Base-by-base conservation (phyloP, 2,329 filamentous ascomycete genomes). In the Colletotrichum coccodes region DNA sequence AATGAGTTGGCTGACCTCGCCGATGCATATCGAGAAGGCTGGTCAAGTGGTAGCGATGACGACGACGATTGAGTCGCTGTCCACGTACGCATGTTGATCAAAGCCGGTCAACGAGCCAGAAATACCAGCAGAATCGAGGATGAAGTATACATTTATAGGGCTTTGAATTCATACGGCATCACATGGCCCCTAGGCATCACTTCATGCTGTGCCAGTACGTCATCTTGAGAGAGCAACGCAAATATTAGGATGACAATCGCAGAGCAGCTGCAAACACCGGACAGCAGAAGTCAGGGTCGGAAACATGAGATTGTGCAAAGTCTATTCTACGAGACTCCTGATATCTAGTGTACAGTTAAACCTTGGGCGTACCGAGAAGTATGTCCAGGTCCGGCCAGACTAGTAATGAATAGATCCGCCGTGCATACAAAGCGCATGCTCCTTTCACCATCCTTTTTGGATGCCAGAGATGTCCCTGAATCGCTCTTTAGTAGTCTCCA, bases 1-100 rank as follows among this genome's bases (percentile, higher is more conserved):
- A 96, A 97, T 76, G 90, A 92, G 14, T 84, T 99, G 44, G 90
- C 92, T 28, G 91, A 93, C 68, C 90, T 98, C 74, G 91, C 92
- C 1, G 95, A 97, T 75, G 93, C 93, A 68, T 98, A 98, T 78
- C 90, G 94, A 73, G 93, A 96, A 70, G 94, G 94, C 1, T 97
- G 94, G 93, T 90, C 90, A 14, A 94, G 92, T 75, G 94, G 90
- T 28, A 91, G 89, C 66, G 92, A 93, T 73, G 86, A 90, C 9
- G 91, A 94, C 66, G 91, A 94, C 58, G 84, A 87, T 34, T 54
- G 78, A 60, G 23, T 18, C 3, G 3, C 21, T 49, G 21, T 28
- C 18, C 4, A 21, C 16, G 28, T 12, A 23, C 34, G 26, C 18
- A 7, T 12, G 23, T 23, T 18, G 9, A 16, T 6, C 16, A 28